Conservation (phyloP, 345 rosid genomes). For the Salix arbutifolia region DNA sequence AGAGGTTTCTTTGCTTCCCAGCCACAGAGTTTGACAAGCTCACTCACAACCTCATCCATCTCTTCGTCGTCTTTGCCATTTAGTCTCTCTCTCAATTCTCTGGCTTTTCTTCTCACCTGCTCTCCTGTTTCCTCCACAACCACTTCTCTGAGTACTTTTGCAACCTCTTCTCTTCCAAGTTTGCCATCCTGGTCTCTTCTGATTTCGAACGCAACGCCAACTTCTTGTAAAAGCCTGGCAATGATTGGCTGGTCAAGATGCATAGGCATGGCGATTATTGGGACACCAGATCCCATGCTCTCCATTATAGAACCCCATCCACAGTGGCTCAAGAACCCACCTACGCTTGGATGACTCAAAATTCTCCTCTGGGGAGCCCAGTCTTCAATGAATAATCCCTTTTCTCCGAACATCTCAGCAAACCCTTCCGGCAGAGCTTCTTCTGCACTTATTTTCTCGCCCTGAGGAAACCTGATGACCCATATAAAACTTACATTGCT, state of each 20-base stretch:
- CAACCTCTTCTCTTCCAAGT: conserved; percentile 21
- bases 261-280: conserved; percentile 37
- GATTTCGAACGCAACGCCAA: conserved; percentile 43
- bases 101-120: conserved; percentile 25
- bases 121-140: conserved; percentile 19
- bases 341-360: conserved; percentile 19
- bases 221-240: conserved; percentile 29
- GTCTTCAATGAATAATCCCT: conserved; percentile 23
- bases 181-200: conserved; percentile 18
- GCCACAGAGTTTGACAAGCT: conserved; percentile 13
- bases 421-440: conserved; percentile 30
- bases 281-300: conserved; percentile 28
- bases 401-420: conserved; percentile 20
- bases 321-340: conserved; percentile 40
- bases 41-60: conserved; percentile 15
- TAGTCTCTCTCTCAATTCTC: conserved; percentile 17
- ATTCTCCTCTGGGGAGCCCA: conserved; percentile 41
- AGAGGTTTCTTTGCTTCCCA: no score
- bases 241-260: conserved; percentile 34
- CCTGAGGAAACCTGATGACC: conserved; percentile 31
- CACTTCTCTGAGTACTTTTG: conserved; percentile 26
- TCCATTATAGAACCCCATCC: conserved; percentile 47
- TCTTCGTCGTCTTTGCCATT: conserved; percentile 24
- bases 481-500: conserved; percentile 34
- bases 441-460: conserved; percentile 4